These are phyloP conservation scores for Rhynchospora tenuis DNA, from an alignment of 176 grass and related monocot species.

Conservation along the genomic window DNA sequence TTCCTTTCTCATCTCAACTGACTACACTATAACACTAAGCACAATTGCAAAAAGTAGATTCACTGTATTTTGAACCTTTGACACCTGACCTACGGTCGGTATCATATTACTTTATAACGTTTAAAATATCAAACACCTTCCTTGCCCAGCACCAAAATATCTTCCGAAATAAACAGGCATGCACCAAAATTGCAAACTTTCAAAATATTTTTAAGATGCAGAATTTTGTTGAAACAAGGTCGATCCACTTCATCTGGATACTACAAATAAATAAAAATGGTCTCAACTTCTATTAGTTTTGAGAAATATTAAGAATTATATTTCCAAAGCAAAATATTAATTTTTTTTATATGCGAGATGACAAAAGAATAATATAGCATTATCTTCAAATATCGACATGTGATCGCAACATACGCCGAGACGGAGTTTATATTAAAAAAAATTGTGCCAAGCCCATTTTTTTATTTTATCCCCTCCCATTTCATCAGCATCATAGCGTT, in stretches of 20 bases:
- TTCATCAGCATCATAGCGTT: neutral
- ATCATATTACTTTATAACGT: neutral
- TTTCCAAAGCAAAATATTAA: neutral
- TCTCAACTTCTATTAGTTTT: neutral
- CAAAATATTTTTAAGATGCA: neutral
- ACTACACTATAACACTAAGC: no score
- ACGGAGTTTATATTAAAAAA: neutral
- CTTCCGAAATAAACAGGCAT: neutral
- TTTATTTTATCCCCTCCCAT: neutral
- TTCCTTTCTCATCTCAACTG: neutral
- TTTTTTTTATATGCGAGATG: neutral
- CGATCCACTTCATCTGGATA: neutral
- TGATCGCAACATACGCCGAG: no score
- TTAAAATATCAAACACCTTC: neutral
- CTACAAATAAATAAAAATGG: neutral
- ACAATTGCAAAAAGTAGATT: no score
- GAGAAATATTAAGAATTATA: neutral
- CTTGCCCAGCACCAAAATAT: neutral
- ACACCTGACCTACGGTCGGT: neutral
- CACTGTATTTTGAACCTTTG: neutral
- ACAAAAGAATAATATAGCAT: neutral
- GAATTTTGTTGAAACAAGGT: neutral
- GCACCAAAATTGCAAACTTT: neutral
- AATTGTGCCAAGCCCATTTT: neutral
- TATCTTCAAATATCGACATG: neutral